Evolutionary conservation across 140 eudicot species (phyloP), one percentile per base, ranked within the genome.

Genomic region (Ambrosia hybrid): DNA sequence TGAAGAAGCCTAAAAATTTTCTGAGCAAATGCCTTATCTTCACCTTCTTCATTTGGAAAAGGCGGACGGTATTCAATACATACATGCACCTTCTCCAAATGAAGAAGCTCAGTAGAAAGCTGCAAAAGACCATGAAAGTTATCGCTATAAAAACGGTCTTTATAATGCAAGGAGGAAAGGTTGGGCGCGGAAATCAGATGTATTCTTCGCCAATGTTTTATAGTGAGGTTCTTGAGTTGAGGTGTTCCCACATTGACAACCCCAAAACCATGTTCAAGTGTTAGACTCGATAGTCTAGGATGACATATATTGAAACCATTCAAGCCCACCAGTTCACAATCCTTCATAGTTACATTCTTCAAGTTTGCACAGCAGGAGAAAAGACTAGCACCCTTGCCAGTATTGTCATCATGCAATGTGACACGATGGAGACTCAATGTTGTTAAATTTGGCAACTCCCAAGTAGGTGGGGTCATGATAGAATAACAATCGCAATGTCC

Each of bases 211-310:
- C 51, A 6, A n/a, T 13, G 1, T 11, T 0, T 55, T 39, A 68
- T 14, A 14, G 14, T 41, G 36, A 77, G 66, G 39, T 60, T 33
- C 58, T 67, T 36, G 6, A 76, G 81, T 59, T 41, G 62, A 69
- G 81, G 81, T 11, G 63, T 4, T 46, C 17, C 41, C 30, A 76
- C 43, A 4, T 69, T 59, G 38, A 76, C 16, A 76, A 3, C 13
- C 14, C 3, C 33, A 70, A 1, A 46, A 2, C 41, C 49, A 59
- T 37, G 5, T 33, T 46, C 17, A 58, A 76, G 34, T 6, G 68
- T 72, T 2, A 73, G 59, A 73, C 21, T 46, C 1, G 37, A 6
- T 3, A 76, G 71, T 51, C 1, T 36, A 26, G 76, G 76, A 69
- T 36, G 56, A 60, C 33, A 59, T 4, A 76, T 59, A 37, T 1